These are phyloP conservation scores for Suillus spraguei DNA, from an alignment of 768 basidiomycete genomes.

Conservation along the genomic window DNA sequence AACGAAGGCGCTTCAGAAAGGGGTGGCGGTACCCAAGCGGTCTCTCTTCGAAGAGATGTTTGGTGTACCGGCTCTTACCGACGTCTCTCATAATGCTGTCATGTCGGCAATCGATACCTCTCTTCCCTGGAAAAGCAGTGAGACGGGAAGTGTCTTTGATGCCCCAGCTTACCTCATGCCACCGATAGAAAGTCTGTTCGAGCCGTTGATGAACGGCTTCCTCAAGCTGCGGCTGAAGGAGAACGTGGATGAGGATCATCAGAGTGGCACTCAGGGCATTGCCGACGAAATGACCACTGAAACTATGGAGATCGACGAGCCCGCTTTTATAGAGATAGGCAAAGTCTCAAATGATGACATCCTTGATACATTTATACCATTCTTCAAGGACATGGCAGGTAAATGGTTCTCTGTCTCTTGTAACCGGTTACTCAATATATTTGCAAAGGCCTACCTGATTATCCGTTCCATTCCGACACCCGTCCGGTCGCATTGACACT, in stretches of 20 bases:
- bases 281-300: constrained; percentile 51
- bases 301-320: constrained; percentile 22
- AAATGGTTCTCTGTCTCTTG: constrained; percentile 15
- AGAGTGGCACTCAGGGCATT: constrained; percentile 30
- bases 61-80: constrained; percentile 69
- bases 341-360: constrained; percentile 52
- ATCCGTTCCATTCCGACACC: constrained; percentile 24
- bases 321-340: constrained; percentile 26
- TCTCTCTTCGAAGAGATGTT: constrained; percentile 93
- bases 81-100: constrained; percentile 20
- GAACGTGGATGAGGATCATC: constrained; percentile 17
- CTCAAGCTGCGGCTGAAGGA: constrained; percentile 34
- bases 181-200: constrained; percentile 71
- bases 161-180: constrained; percentile 79
- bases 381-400: constrained; percentile 63
- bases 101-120: constrained; percentile 19
- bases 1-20: constrained; percentile 39
- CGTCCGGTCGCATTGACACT: constrained; percentile 14
- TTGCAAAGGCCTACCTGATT: constrained; percentile 24
- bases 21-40: constrained; percentile 37
- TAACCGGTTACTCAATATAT: constrained; percentile 13
- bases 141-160: constrained; percentile 55
- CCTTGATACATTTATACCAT: constrained; percentile 56
- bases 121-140: constrained; percentile 42
- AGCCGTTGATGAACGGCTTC: constrained; percentile 57